Base-by-base conservation (phyloP, 2,329 filamentous ascomycete species). In the Fusarium concolor region DNA sequence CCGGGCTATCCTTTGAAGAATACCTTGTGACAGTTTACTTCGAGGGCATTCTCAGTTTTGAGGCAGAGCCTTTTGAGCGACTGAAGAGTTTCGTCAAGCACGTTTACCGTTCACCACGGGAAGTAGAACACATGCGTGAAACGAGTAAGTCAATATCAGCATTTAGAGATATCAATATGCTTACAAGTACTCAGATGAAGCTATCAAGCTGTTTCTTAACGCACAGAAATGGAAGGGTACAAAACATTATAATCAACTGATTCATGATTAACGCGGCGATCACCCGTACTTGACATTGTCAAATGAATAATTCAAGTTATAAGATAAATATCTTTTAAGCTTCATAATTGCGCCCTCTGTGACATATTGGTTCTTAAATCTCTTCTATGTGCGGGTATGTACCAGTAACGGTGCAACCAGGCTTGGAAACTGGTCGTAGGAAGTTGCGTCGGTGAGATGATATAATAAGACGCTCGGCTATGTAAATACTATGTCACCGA, bases 21-120 rank as follows among this genome's bases (percentile, higher is more conserved):
- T 54, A 54, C 28, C 51, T 54, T 2, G 51, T 18, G n/a, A 49
- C 31, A 4, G 51, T 22, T 8, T 54, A 54, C 42, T 54, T n/a
- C 17, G 51, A 54, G n/a, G 51, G 42, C 2, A 24, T 54, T 1
- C 51, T 54, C 5, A 49, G 31, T 20, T 18, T 54, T 0, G 15
- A 38, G 8, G 42, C 51, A 11, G 29, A 54, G 9, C 1, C 15
- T 11, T 49, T 29, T 2, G 22, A 54, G 8, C 42, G 31, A 1
- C 24, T 54, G 5, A 5, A 6, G 4, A 2, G n/a, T 15, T 54
- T 54, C 38, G 42, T 54, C 0, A 54, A 29, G 31, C 51, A 54
- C 24, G 51, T 54, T 38, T 54, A 54, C 5, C 42, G 42, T 5
- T 49, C 42, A 11, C 51, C 51, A 18, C 14, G 8, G 24, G 51